Evolutionary conservation across 2,329 filamentous ascomycete genomes (phyloP), one percentile per base, ranked within the genome.

Genomic region (Aureobasidium sp.): DNA sequence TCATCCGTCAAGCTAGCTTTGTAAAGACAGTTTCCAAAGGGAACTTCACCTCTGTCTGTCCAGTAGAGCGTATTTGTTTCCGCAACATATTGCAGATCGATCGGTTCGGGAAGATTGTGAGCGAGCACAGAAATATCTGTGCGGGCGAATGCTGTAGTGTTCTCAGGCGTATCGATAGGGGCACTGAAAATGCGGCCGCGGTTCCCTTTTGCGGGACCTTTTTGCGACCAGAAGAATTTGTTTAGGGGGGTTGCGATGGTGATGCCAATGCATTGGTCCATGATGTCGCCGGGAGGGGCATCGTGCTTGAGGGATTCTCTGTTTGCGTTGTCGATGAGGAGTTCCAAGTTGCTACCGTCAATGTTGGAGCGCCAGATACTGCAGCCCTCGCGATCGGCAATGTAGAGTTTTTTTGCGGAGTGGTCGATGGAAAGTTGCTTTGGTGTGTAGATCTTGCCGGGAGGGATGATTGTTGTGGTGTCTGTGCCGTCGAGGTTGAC

Each of bases 141-240:
- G 0, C 79, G 71, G 8, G 63, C 69, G 0, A 68, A 65, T 0
- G 75, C 72, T n/a, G 67, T 69, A 61, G 72, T 66, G 0, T 73
- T 73, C 0, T 62, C 37, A 29, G 76, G 75, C 1, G 74, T 74
- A 0, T 76, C 67, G 0, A 84, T 71, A 17, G 71, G 68, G 0
- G 83, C 82, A 5, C 75, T 71, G 68, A 83, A 82, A 42, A 87
- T 83, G 3, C 79, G 75, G 0, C 84, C 84, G 41, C 76, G 68
- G 1, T 70, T 72, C 0, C 74, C 76, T 68, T 85, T 86, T 2
- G 78, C 76, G 0, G 75, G 72, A 0, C 84, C 84, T 67, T 86
- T 86, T 57, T 86, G 83, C 0, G 80, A 82, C 84, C 84, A 87
- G 74, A 81, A 86, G 51, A 86, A 74, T 42, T 78, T 76, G 12